Evolutionary conservation across 164 flowering plant genomes (phyloP).

Genomic region (Warburgia ugandensis): DNA sequence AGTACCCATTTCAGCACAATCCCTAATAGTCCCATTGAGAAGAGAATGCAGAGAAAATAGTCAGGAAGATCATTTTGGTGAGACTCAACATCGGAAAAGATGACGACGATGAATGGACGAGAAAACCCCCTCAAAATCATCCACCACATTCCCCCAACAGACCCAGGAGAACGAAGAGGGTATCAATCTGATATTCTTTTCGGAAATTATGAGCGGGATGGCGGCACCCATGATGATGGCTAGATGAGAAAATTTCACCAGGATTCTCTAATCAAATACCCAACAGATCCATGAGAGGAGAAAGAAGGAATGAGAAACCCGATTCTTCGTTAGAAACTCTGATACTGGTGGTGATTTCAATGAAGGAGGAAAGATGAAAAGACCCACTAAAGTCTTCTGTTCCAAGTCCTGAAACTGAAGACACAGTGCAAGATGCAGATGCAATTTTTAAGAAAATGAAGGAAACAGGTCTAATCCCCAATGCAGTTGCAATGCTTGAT

Average conservation of each 20-base stretch:
- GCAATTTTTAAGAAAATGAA: conserved; percentile 86
- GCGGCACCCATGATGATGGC: not conserved
- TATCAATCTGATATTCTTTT: not conserved
- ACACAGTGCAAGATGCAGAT: conserved; percentile 41
- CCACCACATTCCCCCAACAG: not conserved
- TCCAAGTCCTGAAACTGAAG: conserved; percentile 1
- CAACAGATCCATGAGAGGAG: conserved; percentile 24
- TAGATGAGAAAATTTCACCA: conserved; percentile 4
- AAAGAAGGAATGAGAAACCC: conserved; percentile 5
- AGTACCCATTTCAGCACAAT: conserved; percentile 20
- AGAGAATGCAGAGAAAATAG: conserved; percentile 13
- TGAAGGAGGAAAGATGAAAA: conserved; percentile 12
- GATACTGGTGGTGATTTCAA: not conserved
- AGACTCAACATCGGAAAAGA: not conserved
- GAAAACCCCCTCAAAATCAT: not conserved
- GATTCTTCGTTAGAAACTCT: conserved; percentile 3
- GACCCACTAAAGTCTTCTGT: not conserved
- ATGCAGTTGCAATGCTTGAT: conserved; percentile 97
- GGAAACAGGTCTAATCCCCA: conserved; percentile 83
- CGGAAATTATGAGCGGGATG: not conserved
- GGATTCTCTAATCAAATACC: conserved; percentile 28
- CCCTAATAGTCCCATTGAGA: conserved; percentile 12
- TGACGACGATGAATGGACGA: not conserved
- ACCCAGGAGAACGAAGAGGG: not conserved
- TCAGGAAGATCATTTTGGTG: not conserved